phyloP scores from a whole-genome alignment of 1,139 yeast species.

The Geotrichum citri-aurantii region DNA sequence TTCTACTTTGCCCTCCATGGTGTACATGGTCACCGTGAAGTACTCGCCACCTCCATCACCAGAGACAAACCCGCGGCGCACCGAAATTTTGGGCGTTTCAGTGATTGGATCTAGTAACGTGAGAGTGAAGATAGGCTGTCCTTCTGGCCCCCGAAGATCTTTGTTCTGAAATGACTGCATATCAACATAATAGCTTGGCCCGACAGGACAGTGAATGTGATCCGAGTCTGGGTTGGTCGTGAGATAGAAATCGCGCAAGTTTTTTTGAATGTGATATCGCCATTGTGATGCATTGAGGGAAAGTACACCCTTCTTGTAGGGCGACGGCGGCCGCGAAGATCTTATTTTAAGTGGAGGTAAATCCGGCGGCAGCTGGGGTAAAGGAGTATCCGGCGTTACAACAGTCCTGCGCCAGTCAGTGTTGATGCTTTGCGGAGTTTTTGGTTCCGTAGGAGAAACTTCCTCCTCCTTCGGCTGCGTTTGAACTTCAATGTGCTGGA shows the following conservation, averaged over 20 bases:
- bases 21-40: constrained; percentile 3
- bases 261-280: constrained; percentile 31
- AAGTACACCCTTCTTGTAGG: not conserved
- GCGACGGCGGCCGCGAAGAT: not conserved
- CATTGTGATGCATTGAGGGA: constrained; percentile 15
- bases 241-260: constrained; percentile 29
- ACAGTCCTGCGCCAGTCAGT: not conserved
- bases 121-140: constrained; percentile 19
- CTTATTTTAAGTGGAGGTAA: not conserved
- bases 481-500: too few relatives aligned
- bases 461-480: not conserved
- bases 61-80: not conserved
- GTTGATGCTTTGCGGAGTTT: not conserved
- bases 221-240: constrained; percentile 31
- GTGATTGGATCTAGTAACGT: constrained; percentile 7
- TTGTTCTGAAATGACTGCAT: not conserved
- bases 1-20: not conserved
- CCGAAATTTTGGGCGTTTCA: not conserved
- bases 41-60: constrained; percentile 1
- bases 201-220: constrained; percentile 27
- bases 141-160: not conserved
- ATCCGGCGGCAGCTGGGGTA: not conserved
- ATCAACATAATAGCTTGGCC: constrained; percentile 30
- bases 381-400: not conserved
- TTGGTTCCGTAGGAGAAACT: not conserved